Percentiles rank a stretch among this genome's conserved stretches.
Conservation (phyloP, 768 basidiomycete species). For the Boletus vinaceobasis region DNA sequence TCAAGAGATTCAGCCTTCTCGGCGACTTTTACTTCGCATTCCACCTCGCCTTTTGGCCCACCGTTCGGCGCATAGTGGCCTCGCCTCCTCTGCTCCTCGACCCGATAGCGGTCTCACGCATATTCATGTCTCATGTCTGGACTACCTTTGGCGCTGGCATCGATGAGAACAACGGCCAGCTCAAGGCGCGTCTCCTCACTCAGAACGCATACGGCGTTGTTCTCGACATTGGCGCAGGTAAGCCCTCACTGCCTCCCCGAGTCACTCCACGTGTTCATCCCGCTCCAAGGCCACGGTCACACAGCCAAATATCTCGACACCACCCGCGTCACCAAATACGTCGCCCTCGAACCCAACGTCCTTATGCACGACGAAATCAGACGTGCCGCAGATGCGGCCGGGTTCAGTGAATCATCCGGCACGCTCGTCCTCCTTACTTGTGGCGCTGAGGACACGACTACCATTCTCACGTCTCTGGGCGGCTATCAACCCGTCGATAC, state of each 20-base stretch:
- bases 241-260: not conserved
- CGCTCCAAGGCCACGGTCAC: slow-evolving; percentile 57
- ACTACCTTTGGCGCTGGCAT: slow-evolving; percentile 41
- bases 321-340: slow-evolving; percentile 53
- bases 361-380: slow-evolving; percentile 61
- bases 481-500: slow-evolving; percentile 49
- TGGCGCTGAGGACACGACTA: slow-evolving; percentile 56
- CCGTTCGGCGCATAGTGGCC: slow-evolving; percentile 38
- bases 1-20: slow-evolving; percentile 35
- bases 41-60: slow-evolving; percentile 41
- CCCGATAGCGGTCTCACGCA: slow-evolving; percentile 44
- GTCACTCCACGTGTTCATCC: not conserved
- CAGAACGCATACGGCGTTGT: slow-evolving; percentile 57
- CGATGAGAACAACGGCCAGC: slow-evolving; percentile 39
- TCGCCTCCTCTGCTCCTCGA: slow-evolving; percentile 45
- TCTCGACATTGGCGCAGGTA: slow-evolving; percentile 68
- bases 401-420: slow-evolving; percentile 51
- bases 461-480: slow-evolving; percentile 44
- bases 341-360: slow-evolving; percentile 70
- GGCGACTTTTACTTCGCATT: slow-evolving; percentile 42
- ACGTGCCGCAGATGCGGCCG: slow-evolving; percentile 43
- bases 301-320: slow-evolving; percentile 58
- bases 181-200: slow-evolving; percentile 50
- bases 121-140: slow-evolving; percentile 65
- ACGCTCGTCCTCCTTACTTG: slow-evolving; percentile 56